Conservation (phyloP, 2,329 filamentous ascomycete genomes). For the Tolypocladium guangdongense region DNA sequence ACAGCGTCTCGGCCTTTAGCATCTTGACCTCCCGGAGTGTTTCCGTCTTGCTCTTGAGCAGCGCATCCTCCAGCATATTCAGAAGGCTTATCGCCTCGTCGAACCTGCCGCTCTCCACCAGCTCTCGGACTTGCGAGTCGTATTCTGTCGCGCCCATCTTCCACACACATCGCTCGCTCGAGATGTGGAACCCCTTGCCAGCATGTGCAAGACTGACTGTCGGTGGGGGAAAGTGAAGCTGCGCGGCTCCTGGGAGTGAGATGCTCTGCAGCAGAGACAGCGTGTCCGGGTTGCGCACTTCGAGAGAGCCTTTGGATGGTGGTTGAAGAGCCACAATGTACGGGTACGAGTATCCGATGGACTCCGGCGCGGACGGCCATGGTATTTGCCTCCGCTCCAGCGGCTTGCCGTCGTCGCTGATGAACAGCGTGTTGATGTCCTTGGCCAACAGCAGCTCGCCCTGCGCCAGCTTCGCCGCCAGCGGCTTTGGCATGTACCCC, state of each 20-base stretch:
- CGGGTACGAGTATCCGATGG: conserved; percentile 91
- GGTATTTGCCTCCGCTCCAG: conserved; percentile 81
- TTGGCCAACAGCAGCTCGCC: conserved; percentile 90
- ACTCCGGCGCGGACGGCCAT: conserved; percentile 80
- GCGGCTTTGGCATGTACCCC: conserved; percentile 80
- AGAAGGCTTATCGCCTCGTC: conserved; percentile 91
- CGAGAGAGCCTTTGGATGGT: conserved; percentile 70
- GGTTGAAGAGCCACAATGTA: conserved; percentile 84
- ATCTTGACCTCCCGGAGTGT: conserved; percentile 81
- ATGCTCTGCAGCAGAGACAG: conserved; percentile 83
- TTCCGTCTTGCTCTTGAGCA: conserved; percentile 72
- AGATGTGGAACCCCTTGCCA: conserved; percentile 89
- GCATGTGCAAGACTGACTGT: conserved; percentile 92
- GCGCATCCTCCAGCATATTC: conserved; percentile 81
- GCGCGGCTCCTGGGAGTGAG: conserved; percentile 66
- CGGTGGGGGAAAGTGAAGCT: conserved; percentile 84
- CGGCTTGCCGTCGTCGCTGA: conserved; percentile 71
- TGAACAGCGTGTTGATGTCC: conserved; percentile 91
- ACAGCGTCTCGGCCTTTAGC: conserved; percentile 77
- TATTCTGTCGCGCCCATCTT: conserved; percentile 92
- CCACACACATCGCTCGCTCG: conserved; percentile 87
- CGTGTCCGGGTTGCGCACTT: conserved; percentile 88
- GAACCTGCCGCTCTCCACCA: conserved; percentile 62
- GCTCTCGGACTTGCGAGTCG: conserved; percentile 74
- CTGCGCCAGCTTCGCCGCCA: conserved; percentile 72